A percentile compares a stretch with the other conserved stretches of the same genome.
These are phyloP conservation scores for Starmerella khaoyaiensis DNA, from an alignment of 805 yeast species.

Conservation along the genomic window DNA sequence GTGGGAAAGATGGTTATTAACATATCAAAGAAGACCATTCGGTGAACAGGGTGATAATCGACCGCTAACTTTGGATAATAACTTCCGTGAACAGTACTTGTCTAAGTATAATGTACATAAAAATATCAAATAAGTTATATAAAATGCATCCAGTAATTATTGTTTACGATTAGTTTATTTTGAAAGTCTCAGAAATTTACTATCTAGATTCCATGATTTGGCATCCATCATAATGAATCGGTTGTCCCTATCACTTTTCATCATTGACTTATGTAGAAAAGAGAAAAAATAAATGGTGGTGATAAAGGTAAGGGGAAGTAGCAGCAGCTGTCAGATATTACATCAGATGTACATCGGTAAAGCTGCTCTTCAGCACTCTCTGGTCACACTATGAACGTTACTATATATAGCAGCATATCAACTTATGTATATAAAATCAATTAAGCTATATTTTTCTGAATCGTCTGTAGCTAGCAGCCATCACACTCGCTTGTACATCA, in stretches of 20 bases:
- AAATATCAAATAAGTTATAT: background rate
- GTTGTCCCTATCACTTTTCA: constrained; percentile 30
- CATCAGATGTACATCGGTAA: no score
- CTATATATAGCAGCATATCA: no score
- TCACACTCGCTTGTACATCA: no score
- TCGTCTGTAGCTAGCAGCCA: no score
- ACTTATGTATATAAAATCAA: no score
- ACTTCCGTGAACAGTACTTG: constrained; percentile 68
- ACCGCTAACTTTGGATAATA: constrained; percentile 39
- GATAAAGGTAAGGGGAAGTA: constrained; percentile 1
- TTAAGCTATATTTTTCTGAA: no score
- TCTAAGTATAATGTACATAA: constrained; percentile 35
- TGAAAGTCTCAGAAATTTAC: constrained; percentile 23
- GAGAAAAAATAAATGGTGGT: background rate
- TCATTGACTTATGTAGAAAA: constrained; percentile 19
- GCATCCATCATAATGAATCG: constrained; percentile 22
- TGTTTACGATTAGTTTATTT: background rate
- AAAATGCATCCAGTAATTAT: background rate
- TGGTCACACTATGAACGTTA: no score
- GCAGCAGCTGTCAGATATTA: no score
- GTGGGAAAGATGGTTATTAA: constrained; percentile 83
- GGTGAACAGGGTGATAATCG: constrained; percentile 32
- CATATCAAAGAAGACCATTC: constrained; percentile 49
- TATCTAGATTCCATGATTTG: constrained; percentile 25
- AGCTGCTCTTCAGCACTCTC: no score